Evolutionary conservation across 129 eudicot genomes (phyloP).

Genomic region (Dittrichia graveolens): DNA sequence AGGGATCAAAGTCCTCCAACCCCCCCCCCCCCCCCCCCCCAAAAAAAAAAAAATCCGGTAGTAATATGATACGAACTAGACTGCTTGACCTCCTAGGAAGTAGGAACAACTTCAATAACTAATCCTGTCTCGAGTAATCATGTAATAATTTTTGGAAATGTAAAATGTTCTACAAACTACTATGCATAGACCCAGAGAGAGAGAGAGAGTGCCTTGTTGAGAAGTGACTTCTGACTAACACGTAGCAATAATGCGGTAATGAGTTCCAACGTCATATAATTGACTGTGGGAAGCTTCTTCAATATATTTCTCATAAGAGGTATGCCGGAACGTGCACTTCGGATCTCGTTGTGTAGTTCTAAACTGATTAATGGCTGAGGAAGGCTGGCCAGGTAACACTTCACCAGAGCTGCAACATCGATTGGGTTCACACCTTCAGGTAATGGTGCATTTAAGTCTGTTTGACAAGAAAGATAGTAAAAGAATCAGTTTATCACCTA

Average conservation of each 20-base stretch:
- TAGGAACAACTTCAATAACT: conserved; percentile 3
- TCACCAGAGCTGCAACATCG: conserved; percentile 75
- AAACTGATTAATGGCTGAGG: conserved; percentile 82
- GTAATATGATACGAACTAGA: neutral
- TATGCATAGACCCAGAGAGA: neutral
- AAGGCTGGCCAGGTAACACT: conserved; percentile 93
- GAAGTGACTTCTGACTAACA: conserved; percentile 90
- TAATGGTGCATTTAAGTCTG: conserved; percentile 76
- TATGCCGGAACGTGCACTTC: conserved; percentile 75
- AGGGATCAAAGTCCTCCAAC: too few relatives aligned
- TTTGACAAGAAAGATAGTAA: neutral
- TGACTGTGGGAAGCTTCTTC: conserved; percentile 88
- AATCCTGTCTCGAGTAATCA: neutral
- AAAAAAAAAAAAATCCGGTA: neutral
- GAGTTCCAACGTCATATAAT: conserved; percentile 87
- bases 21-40: too few relatives aligned
- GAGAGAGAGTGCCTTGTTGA: conserved; percentile 66
- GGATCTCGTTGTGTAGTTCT: conserved; percentile 68
- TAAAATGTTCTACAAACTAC: neutral
- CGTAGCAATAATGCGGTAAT: conserved; percentile 85
- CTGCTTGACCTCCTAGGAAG: neutral
- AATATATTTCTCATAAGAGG: conserved; percentile 64
- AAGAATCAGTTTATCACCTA: neutral
- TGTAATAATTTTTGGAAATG: neutral
- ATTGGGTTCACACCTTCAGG: conserved; percentile 68